Base-by-base conservation (phyloP, 2,329 filamentous ascomycete genomes). In the Alternaria longipes region DNA sequence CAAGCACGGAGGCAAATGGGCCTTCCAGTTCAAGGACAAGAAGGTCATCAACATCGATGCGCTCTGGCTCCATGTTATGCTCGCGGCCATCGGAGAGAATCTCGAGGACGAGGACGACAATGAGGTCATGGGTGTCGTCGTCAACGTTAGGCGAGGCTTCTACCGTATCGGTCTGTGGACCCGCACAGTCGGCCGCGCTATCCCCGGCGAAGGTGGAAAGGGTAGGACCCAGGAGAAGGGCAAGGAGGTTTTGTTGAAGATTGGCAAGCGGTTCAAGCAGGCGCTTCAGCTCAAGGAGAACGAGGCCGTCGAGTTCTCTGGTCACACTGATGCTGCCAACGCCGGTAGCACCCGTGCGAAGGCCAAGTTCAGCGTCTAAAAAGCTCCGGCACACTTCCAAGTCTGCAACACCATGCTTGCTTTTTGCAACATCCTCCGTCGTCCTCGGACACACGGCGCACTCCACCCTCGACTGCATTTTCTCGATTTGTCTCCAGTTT, bases 1-100 rank as follows among this genome's bases (percentile, higher is more conserved):
- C 86, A 99, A 98, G 87, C 93, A 98, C 80, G 95, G 95, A 73
- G 95, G 95, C 82, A 97, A 97, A 83, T 99, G 95, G 95, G 94
- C 94, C 26, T 98, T 96, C 84, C 91, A 92, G 76, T 97, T 97
- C 89, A 97, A 96, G 85, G 93, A 97, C 73, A 97, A 97, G 88
- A 90, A 91, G 76, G 88, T 85, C 70, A 87, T 97, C 79, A 92
- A 94, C 73, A 96, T 97, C 80, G 94, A 99, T 79, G 91, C 94
- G 60, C 87, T 97, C 56, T 99, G 95, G 95, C 89, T 99, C 62
- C 92, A 98, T 80, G 92, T 97, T 65, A 97, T 99, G 90, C 90
- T 99, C 72, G 89, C 91, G 32, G 95, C 94, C 57, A 98, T 99
- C 70, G 95, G 95, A 76, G 96, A 99, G 86, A 98, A 94, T 26